Conservation (phyloP, 2,329 filamentous ascomycete species). For the Esteya vermicola region DNA sequence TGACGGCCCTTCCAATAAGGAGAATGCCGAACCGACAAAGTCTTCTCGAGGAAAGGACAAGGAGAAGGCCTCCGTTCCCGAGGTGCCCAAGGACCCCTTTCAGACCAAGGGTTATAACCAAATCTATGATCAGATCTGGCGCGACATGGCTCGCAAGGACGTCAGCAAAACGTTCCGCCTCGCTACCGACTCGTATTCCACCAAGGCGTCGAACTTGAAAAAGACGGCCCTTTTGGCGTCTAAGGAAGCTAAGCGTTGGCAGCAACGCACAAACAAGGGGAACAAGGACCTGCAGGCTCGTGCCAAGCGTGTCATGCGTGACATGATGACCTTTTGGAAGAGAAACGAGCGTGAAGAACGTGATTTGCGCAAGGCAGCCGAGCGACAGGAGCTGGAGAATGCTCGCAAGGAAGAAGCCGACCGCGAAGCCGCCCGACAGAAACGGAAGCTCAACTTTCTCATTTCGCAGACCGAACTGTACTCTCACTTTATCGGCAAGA, state of each 20-base stretch:
- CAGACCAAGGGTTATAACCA: slow-evolving; percentile 90
- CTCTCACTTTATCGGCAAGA: slow-evolving; percentile 98
- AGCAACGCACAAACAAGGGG: slow-evolving; percentile 94
- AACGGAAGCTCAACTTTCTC: slow-evolving; percentile 97
- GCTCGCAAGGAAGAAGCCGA: slow-evolving; percentile 95
- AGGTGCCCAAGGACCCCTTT: slow-evolving; percentile 42
- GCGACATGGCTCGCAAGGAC: slow-evolving; percentile 85
- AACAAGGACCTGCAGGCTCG: slow-evolving; percentile 94
- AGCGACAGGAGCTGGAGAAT: slow-evolving; percentile 91
- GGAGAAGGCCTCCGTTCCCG: slow-evolving; percentile 20
- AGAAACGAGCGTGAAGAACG: slow-evolving; percentile 95
- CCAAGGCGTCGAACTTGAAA: slow-evolving; percentile 86
- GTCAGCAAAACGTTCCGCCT: slow-evolving; percentile 85
- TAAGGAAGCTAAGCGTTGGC: slow-evolving; percentile 95
- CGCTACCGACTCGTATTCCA: slow-evolving; percentile 71
- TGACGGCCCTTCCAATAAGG: slow-evolving; percentile 28
- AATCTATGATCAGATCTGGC: slow-evolving; percentile 95
- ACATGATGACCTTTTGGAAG: slow-evolving; percentile 99
- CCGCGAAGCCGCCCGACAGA: slow-evolving; percentile 91
- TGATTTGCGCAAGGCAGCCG: slow-evolving; percentile 82
- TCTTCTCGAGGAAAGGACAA: slow-evolving; percentile 24
- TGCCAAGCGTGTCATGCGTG: slow-evolving; percentile 95
- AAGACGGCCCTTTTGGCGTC: slow-evolving; percentile 95
- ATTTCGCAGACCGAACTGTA: slow-evolving; percentile 98
- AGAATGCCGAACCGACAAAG: slow-evolving; percentile 32